phyloP scores from a whole-genome alignment of 2,329 filamentous ascomycete genomes.

The Lachnellula occidentalis region DNA sequence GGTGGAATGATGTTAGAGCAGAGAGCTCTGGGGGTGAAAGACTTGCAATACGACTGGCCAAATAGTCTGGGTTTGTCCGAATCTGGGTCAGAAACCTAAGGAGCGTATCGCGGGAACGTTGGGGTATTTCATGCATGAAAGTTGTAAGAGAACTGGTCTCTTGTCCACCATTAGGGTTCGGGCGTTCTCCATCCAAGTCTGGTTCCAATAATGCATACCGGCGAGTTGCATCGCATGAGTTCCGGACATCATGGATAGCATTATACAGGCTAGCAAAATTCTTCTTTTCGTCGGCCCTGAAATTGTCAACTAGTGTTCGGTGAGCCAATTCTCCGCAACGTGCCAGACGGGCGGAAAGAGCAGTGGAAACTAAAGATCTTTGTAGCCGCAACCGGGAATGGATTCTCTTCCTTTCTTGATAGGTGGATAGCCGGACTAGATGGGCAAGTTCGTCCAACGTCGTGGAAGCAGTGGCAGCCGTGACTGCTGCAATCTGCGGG shows the following conservation, averaged over 20 bases:
- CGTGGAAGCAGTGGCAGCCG: constrained; percentile 58
- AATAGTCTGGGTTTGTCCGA: constrained; percentile 79
- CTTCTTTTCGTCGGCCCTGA: constrained; percentile 73
- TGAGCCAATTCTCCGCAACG: constrained; percentile 70
- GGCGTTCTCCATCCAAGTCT: constrained; percentile 54
- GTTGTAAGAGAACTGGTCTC: constrained; percentile 43
- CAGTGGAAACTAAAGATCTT: constrained; percentile 67
- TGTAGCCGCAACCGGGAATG: constrained; percentile 70
- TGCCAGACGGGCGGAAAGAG: constrained; percentile 67
- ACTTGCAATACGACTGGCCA: constrained; percentile 74
- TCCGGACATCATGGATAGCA: constrained; percentile 73
- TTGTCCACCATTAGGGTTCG: constrained; percentile 32
- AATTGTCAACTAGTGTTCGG: constrained; percentile 70
- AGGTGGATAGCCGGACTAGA: constrained; percentile 69
- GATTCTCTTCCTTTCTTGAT: constrained; percentile 74
- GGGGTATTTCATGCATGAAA: constrained; percentile 69
- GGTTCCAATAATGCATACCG: constrained; percentile 67
- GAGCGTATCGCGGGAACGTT: constrained; percentile 68
- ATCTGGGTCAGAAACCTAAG: constrained; percentile 76
- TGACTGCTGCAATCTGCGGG: constrained; percentile 42
- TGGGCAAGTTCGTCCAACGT: constrained; percentile 74
- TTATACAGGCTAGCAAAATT: constrained; percentile 69
- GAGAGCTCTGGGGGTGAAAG: constrained; percentile 72
- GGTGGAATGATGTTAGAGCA: constrained; percentile 71
- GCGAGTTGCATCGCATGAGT: constrained; percentile 67